Evolutionary conservation across 139 green algal species (phyloP).

Genomic region (Raphidocelis subcapitata): DNA sequence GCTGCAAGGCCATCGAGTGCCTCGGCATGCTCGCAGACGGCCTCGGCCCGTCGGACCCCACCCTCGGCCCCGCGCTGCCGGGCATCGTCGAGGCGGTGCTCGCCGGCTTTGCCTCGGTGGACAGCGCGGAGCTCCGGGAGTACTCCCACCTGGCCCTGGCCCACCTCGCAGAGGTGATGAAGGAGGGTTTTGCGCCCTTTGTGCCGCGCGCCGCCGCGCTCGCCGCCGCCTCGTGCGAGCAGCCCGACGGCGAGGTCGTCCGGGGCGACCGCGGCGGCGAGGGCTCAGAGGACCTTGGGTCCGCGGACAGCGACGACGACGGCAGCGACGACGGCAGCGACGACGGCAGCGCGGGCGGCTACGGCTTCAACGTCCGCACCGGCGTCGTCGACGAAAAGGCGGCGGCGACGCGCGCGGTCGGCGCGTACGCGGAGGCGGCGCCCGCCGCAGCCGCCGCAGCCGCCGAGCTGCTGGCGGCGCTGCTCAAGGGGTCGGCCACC

Average conservation of each 20-base stretch:
- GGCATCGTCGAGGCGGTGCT: conserved; percentile 20
- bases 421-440: conserved; percentile 52
- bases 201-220: conserved; percentile 48
- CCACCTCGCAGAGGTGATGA: conserved; percentile 37
- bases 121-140: conserved; percentile 64
- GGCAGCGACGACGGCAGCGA: conserved; percentile 15
- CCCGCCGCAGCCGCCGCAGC: conserved; percentile 49
- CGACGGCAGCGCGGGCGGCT: conserved; percentile 32
- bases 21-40: conserved; percentile 59
- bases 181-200: conserved; percentile 48
- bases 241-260: conserved; percentile 51
- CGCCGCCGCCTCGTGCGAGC: conserved; percentile 43
- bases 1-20: conserved; percentile 66
- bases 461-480: conserved; percentile 38
- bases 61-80: conserved; percentile 11
- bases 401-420: conserved; percentile 58
- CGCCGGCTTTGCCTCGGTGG: not conserved
- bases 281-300: not conserved
- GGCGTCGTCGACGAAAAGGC: conserved; percentile 78
- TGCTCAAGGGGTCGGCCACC: conserved; percentile 32
- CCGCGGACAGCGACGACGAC: conserved; percentile 32
- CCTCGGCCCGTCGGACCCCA: conserved; percentile 27
- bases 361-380: conserved; percentile 45
- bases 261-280: conserved; percentile 11
- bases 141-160: conserved; percentile 70